Evolutionary conservation across 2,329 filamentous ascomycete genomes (phyloP), one percentile per base, ranked within the genome.

Genomic region (Pyrenophora graminea): DNA sequence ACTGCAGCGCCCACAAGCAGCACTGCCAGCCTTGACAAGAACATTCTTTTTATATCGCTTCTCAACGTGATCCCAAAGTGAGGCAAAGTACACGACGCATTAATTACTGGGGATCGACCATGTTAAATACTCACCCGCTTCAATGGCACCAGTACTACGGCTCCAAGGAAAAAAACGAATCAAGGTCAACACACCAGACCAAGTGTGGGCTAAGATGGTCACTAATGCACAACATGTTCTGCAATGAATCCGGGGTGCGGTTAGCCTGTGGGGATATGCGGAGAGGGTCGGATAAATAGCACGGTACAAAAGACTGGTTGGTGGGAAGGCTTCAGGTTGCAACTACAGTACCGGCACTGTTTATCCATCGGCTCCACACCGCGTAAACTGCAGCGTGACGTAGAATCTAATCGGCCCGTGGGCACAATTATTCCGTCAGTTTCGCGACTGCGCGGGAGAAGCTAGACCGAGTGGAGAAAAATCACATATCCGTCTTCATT

Each of bases 241-340:
- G 61, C 41, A 52, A 41, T 30, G 47, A 37, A 51, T 54, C 47
- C 38, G 43, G 55, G 51, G 48, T 44, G 19, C 39, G 45, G 53
- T 56, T 36, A 51, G 49, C 37, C 33, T 52, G 66, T 55, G 62
- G 63, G 62, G 62, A 59, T 63, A 47, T 45, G 53, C 45, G 53
- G 55, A 64, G 56, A 61, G 63, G 61, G 48, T 55, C 67, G 68
- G 68, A 56, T 70, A 72, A 70, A 70, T 68, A 60, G 58, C 46
- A 48, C 38, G 52, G 52, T 52, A 48, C 32, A 42, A 55, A 55
- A 60, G 8, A 57, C 59, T 65, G 64, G 67, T 63, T 66, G 62
- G 60, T 66, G 63, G 61, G 57, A 25, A 34, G 21, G 25, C 36
- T 48, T 48, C 36, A 38, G 34, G 39, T 34, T 37, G 42, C 30